phyloP scores from a whole-genome alignment of 1,284 basidiomycete genomes.

The Ganoderma meredithae region DNA sequence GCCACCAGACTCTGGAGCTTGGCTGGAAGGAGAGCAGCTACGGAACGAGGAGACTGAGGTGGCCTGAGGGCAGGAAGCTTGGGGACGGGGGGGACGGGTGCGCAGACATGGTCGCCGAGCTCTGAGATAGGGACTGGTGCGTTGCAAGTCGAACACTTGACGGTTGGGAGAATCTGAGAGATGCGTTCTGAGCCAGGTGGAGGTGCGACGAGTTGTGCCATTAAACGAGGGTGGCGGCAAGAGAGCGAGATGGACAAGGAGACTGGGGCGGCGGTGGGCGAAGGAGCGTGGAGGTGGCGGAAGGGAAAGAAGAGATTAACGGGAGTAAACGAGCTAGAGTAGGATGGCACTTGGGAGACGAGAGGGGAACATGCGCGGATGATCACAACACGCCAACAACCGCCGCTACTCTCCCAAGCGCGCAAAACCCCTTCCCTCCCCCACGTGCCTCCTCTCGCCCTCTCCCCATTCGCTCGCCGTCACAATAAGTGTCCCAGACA shows the following conservation, averaged over 20 bases:
- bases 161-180: conserved; percentile 80
- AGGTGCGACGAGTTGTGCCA: conserved; percentile 52
- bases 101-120: conserved; percentile 80
- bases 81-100: conserved; percentile 53
- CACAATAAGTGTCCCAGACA: not conserved
- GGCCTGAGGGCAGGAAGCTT: conserved; percentile 40
- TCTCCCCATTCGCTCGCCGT: not conserved
- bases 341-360: conserved; percentile 14
- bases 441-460: conserved; percentile 20
- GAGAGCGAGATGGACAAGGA: conserved; percentile 28
- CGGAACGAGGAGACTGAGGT: conserved; percentile 45
- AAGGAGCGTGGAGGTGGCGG: conserved; percentile 11
- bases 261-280: conserved; percentile 12
- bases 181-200: conserved; percentile 51
- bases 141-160: conserved; percentile 84
- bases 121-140: conserved; percentile 71
- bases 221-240: conserved; percentile 38
- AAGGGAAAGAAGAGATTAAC: conserved; percentile 26
- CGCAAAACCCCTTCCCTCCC: conserved; percentile 21
- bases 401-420: conserved; percentile 20
- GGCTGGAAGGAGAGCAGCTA: conserved; percentile 39
- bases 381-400: conserved; percentile 28
- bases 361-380: conserved; percentile 22
- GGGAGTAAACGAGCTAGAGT: conserved; percentile 10
- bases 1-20: conserved; percentile 40